phyloP scores from a whole-genome alignment of 768 basidiomycete species.

The Trametes cinnabarina region DNA sequence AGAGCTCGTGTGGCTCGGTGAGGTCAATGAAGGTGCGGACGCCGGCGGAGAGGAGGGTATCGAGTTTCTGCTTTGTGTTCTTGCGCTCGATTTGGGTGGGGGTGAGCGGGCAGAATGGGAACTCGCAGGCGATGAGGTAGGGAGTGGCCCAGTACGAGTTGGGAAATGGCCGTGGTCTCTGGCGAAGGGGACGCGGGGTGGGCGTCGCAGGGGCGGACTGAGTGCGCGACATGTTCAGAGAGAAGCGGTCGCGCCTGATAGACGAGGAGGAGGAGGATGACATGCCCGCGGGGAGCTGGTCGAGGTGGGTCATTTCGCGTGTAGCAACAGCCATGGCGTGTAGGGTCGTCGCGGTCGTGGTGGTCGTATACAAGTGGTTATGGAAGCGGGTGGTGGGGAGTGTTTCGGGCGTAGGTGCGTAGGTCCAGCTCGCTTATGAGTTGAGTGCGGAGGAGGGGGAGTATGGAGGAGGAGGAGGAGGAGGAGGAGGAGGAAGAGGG shows the following conservation, averaged over 20 bases:
- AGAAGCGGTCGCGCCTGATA: conserved; percentile 25
- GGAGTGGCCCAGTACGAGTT: conserved; percentile 85
- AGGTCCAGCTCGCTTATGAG: conserved; percentile 5
- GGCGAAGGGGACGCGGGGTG: conserved; percentile 15
- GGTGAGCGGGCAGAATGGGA: conserved; percentile 53
- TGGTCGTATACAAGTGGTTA: background rate
- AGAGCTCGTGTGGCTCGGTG: conserved; percentile 76
- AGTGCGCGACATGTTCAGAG: conserved; percentile 56
- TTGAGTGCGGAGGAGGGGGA: background rate
- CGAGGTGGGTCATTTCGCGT: conserved; percentile 14
- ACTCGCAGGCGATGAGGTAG: conserved; percentile 73
- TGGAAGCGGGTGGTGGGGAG: background rate
- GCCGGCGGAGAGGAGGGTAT: conserved; percentile 66
- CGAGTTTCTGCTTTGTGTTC: conserved; percentile 63
- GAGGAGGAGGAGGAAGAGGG: background rate
- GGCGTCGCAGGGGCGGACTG: conserved; percentile 12
- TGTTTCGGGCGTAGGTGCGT: conserved; percentile 1
- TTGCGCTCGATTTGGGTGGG: conserved; percentile 24
- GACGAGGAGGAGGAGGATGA: background rate
- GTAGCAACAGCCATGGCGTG: conserved; percentile 19
- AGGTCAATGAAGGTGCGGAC: conserved; percentile 83
- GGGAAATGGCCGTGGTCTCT: conserved; percentile 59
- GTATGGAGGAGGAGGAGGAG: background rate
- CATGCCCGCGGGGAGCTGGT: background rate
- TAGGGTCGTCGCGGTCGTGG: background rate